A percentile compares a stretch with the other conserved stretches of the same genome.
Conservation (phyloP, 2,329 filamentous ascomycete species). For the Davidsoniella eucalypti region DNA sequence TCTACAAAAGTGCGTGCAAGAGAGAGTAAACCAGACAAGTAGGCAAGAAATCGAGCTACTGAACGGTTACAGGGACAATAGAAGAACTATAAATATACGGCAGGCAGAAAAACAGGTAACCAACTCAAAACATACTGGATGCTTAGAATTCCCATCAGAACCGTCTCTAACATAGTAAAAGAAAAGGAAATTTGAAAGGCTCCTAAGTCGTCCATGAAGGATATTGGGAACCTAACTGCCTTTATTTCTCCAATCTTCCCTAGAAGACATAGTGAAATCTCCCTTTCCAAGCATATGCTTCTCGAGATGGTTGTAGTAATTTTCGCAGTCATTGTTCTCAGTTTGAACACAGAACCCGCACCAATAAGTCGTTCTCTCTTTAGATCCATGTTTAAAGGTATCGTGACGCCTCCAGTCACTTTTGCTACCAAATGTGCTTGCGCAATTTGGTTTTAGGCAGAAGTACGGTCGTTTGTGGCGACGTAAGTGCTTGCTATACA, state of each 20-base stretch:
- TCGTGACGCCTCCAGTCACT: slow-evolving; percentile 86
- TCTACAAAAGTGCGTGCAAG: too few relatives aligned
- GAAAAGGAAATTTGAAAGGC: not conserved
- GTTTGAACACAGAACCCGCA: not conserved
- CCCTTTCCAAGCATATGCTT: not conserved
- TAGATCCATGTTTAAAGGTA: too few relatives aligned
- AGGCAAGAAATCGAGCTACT: too few relatives aligned
- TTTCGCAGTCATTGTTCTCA: not conserved
- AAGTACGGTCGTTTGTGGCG: slow-evolving; percentile 46
- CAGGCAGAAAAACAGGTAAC: too few relatives aligned
- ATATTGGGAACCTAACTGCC: not conserved
- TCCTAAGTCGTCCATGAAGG: not conserved
- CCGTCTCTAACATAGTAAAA: not conserved
- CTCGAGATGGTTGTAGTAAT: not conserved
- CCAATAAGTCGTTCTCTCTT: not conserved
- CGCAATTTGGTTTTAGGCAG: slow-evolving; percentile 57
- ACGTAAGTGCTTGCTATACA: not conserved
- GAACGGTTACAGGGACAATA: too few relatives aligned
- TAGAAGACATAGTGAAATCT: not conserved
- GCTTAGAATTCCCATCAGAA: not conserved
- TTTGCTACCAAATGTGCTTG: slow-evolving; percentile 72
- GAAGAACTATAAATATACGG: too few relatives aligned
- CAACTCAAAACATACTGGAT: not conserved
- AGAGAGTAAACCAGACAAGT: too few relatives aligned
- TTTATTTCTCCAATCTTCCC: not conserved